phyloP scores from a whole-genome alignment of 352 stramenopile species.

The Pythium folliculosum region DNA sequence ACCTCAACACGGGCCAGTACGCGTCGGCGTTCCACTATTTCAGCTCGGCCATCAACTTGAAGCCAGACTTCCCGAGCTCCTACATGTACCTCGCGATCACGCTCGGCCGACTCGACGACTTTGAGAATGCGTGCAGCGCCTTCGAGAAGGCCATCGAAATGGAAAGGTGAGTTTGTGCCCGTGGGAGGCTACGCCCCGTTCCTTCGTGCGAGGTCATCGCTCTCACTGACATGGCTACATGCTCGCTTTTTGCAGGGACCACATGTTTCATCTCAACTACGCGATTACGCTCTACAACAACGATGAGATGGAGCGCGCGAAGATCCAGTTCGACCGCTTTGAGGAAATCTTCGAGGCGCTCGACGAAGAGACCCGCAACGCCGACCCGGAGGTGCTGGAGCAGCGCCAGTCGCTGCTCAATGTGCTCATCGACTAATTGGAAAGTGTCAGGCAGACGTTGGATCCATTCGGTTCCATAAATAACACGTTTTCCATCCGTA shows the following conservation, averaged over 20 bases:
- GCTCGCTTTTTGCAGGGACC: conserved; percentile 48
- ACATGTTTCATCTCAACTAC: conserved; percentile 90
- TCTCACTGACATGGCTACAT: conserved; percentile 12
- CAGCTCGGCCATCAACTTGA: conserved; percentile 87
- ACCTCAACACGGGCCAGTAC: conserved; percentile 92
- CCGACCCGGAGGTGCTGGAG: conserved; percentile 70
- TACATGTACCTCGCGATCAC: conserved; percentile 95
- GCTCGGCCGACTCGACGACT: conserved; percentile 88
- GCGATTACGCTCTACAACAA: conserved; percentile 90
- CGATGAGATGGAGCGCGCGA: conserved; percentile 85
- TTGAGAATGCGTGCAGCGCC: conserved; percentile 90
- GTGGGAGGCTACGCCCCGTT: conserved; percentile 1
- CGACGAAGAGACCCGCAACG: conserved; percentile 66
- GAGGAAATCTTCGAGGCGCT: conserved; percentile 78
- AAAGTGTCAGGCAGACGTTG: neutral
- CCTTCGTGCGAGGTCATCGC: neutral
- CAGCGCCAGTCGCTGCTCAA: conserved; percentile 73
- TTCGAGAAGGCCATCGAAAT: conserved; percentile 93
- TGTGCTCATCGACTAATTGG: conserved; percentile 57
- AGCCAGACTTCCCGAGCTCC: conserved; percentile 85
- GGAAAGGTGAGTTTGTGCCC: conserved; percentile 46
- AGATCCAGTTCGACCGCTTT: conserved; percentile 84
- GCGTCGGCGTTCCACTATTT: conserved; percentile 94
- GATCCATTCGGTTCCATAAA: neutral
- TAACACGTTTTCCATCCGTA: neutral